These are phyloP conservation scores for Cylindrotheca fusiformis DNA, from an alignment of 108 stramenopile genomes.

Conservation along the genomic window DNA sequence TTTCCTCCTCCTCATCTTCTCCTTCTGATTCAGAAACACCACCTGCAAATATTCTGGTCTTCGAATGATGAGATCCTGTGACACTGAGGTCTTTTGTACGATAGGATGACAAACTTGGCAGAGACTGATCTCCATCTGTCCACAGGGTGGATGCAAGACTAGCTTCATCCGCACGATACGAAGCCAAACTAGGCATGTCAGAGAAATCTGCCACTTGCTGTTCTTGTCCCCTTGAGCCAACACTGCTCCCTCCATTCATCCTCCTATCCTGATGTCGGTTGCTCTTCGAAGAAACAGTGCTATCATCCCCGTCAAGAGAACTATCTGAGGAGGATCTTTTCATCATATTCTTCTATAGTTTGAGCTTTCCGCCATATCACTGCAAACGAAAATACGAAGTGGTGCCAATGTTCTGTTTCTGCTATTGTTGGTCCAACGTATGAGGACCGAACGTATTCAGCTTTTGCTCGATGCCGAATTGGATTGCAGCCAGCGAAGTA, in stretches of 20 bases:
- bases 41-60: constrained; percentile 8
- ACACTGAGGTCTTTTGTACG: constrained; percentile 17
- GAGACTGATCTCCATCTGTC: constrained; percentile 12
- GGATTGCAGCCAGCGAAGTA: too few species aligned
- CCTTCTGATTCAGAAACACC: constrained; percentile 13
- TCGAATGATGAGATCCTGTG: constrained; percentile 4
- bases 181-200: constrained; percentile 25
- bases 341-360: neutral
- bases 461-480: too few species aligned
- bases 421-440: too few species aligned
- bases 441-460: too few species aligned
- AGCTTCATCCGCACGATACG: constrained; percentile 15
- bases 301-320: constrained; percentile 1
- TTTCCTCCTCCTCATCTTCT: constrained; percentile 7
- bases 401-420: too few species aligned
- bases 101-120: constrained; percentile 20
- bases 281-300: neutral
- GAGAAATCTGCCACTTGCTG: constrained; percentile 9
- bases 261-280: neutral
- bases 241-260: neutral
- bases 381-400: too few species aligned
- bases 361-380: neutral
- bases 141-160: constrained; percentile 4
- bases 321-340: neutral
- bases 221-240: neutral